Base-by-base conservation (phyloP, 768 basidiomycete species). In the Auriscalpium microsporum region DNA sequence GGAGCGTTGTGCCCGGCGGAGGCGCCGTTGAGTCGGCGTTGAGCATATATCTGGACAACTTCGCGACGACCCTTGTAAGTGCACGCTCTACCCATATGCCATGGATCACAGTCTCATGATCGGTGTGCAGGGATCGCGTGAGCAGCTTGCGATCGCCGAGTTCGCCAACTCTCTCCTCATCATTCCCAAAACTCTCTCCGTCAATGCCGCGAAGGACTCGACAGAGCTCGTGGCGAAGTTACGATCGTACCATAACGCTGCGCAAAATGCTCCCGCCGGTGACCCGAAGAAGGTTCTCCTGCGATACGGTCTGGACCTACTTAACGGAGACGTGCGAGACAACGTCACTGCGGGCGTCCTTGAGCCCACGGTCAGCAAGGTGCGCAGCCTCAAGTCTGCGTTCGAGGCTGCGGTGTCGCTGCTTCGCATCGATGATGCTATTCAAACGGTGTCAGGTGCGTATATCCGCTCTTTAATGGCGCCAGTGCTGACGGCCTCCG, bases 71-170 rank as follows among this genome's bases (percentile, higher is more conserved):
- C 19, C 73, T 98, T 70, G 95, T 95, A 68, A 68, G 87, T 76
- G 50, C 33, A 11, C 28, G 33, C 37, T 38, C 42, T 5, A n/a
- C 44, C 21, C 21, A 8, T 53, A 40, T 11, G 6, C 19, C 17
- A 33, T 48, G 19, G n/a, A 35, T 56, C 45, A 47, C 35, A 21
- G 50, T 46, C 3, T 56, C 37, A 7, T 0, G 11, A 17, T 23
- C 10, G 17, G 9, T 45, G 10, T 50, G 21, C 66, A 97, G 95
- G 96, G 95, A 48, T 99, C 96, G 19, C 80, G 96, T 62, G 96
- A 99, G 72, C 96, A 99, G 69, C 77, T 99, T 52, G 96, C 96
- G 17, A 97, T 99, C 65, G 96, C 94, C n/a, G 96, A 99, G 69
- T 99, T 99, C 68, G 96, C 96, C 19, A 77, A 79, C 58, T 89